Conservation (phyloP, 2,329 filamentous ascomycete species). For the Escovopsis sp. region DNA sequence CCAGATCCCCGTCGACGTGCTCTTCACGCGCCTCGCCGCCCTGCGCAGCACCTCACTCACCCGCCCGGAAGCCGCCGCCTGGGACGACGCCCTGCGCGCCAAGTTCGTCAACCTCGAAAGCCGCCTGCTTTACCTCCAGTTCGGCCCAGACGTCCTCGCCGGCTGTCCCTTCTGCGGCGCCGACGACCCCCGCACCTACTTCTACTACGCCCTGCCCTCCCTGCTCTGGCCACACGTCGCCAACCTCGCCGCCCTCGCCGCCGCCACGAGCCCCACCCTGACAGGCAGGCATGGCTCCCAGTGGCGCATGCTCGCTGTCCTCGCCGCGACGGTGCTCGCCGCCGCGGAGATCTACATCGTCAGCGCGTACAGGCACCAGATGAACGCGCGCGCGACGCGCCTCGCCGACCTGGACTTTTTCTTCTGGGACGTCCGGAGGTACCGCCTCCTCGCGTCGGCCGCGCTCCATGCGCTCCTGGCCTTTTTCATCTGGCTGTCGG, state of each 20-base stretch:
- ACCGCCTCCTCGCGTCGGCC: conserved; percentile 49
- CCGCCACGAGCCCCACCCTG: conserved; percentile 55
- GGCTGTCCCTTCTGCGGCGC: conserved; percentile 69
- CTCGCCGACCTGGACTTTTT: conserved; percentile 52
- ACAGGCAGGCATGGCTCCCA: conserved; percentile 45
- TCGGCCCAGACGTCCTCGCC: conserved; percentile 58
- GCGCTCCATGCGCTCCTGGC: conserved; percentile 49
- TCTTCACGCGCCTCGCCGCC: conserved; percentile 59
- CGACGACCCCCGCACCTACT: conserved; percentile 55
- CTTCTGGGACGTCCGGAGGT: conserved; percentile 51
- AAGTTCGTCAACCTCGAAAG: conserved; percentile 58
- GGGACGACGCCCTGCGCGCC: conserved; percentile 49
- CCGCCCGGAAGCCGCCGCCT: conserved; percentile 21
- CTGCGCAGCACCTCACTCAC: conserved; percentile 26
- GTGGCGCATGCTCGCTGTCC: conserved; percentile 58
- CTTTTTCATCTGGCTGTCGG: conserved; percentile 54
- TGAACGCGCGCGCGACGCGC: conserved; percentile 46
- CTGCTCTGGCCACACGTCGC: conserved; percentile 63
- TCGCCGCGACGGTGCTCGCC: conserved; percentile 43
- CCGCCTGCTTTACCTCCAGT: conserved; percentile 68
- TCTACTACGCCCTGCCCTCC: conserved; percentile 65
- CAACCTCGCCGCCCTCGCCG: conserved; percentile 57
- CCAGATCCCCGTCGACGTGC: conserved; percentile 67
- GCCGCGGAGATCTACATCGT: conserved; percentile 51
- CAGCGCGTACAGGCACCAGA: conserved; percentile 46